phyloP scores from a whole-genome alignment of 2,329 filamentous ascomycete species.

The Arthroderma sp. region DNA sequence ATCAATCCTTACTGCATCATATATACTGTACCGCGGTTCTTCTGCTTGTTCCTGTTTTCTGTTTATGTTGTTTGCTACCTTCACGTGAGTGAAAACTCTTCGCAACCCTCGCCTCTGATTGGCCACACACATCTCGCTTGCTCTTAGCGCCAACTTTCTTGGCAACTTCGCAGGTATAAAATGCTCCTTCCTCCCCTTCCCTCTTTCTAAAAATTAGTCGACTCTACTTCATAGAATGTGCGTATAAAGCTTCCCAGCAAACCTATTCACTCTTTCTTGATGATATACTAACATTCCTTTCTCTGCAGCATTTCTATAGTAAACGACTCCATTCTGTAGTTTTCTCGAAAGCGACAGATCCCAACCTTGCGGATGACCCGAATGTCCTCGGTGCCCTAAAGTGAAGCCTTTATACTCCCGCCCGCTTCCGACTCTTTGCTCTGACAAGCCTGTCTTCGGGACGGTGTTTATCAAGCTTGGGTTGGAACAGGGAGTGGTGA shows the following conservation, averaged over 20 bases:
- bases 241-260: conserved; percentile 5
- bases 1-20: too few relatives aligned
- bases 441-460: conserved; percentile 1
- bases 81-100: too few relatives aligned
- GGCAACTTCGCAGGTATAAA: conserved; percentile 1
- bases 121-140: conserved; percentile 1
- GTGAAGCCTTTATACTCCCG: conserved; percentile 56
- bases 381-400: conserved; percentile 78
- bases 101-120: neutral
- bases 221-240: conserved; percentile 14
- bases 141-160: neutral
- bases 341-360: conserved; percentile 76
- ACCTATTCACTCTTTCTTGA: neutral
- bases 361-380: conserved; percentile 86
- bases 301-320: conserved; percentile 77
- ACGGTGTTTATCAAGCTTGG: too few relatives aligned
- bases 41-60: too few relatives aligned
- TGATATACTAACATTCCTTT: conserved; percentile 8
- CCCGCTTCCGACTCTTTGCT: conserved; percentile 14
- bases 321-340: conserved; percentile 82
- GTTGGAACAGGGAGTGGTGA: conserved; percentile 72
- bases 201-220: conserved; percentile 7
- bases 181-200: neutral
- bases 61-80: too few relatives aligned
- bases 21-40: neutral